phyloP scores from a whole-genome alignment of 495 filamentous ascomycete species.

The Neurospora tetrasperma region DNA sequence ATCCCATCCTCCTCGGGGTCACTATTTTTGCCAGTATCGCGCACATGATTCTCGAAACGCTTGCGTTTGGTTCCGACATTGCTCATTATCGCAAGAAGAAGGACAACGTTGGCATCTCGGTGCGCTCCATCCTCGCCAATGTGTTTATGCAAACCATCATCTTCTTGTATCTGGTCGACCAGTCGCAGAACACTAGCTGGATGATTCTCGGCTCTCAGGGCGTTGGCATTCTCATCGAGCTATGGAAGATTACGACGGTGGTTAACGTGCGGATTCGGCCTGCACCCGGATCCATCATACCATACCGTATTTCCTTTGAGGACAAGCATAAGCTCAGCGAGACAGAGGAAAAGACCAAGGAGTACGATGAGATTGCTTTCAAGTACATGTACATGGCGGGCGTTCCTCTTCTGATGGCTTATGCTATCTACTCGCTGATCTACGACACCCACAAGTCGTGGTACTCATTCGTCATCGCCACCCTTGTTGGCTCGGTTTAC shows the following conservation, averaged over 20 bases:
- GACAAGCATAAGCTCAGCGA: conserved; percentile 94
- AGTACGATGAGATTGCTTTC: conserved; percentile 96
- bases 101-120: conserved; percentile 90
- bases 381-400: conserved; percentile 87
- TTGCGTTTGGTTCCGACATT: conserved; percentile 97
- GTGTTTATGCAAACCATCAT: conserved; percentile 96
- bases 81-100: conserved; percentile 99
- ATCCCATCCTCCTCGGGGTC: conserved; percentile 77
- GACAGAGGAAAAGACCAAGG: conserved; percentile 94
- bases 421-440: conserved; percentile 78
- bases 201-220: conserved; percentile 95
- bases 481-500: conserved; percentile 91
- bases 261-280: conserved; percentile 80
- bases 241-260: conserved; percentile 97
- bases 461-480: conserved; percentile 87
- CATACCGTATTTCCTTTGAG: conserved; percentile 79
- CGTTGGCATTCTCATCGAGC: conserved; percentile 85
- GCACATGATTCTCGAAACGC: conserved; percentile 90
- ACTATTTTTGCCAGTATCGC: conserved; percentile 77
- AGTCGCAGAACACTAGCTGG: conserved; percentile 95
- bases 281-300: conserved; percentile 58
- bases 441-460: conserved; percentile 97
- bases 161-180: conserved; percentile 97
- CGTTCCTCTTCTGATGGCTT: conserved; percentile 79
- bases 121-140: conserved; percentile 92